phyloP scores from a whole-genome alignment of 805 yeast genomes.

The Ogataea haglerorum region DNA sequence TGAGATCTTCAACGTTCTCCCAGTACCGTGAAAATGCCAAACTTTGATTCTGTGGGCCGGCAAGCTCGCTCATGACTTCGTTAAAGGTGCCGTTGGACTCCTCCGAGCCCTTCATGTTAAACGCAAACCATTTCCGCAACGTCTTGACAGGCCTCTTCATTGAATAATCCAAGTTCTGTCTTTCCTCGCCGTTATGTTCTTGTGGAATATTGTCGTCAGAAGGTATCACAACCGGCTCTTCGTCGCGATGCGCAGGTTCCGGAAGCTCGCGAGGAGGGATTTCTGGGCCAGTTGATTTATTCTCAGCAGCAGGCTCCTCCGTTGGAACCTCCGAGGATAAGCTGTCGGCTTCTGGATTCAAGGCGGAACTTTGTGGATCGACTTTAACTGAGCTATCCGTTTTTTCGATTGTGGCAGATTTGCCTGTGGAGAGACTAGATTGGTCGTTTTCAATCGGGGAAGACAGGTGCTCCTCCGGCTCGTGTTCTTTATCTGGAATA shows the following conservation, averaged over 20 bases:
- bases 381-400: neutral
- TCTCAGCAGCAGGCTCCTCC: neutral
- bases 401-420: conserved; percentile 1
- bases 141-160: conserved; percentile 8
- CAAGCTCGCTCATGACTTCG: conserved; percentile 20
- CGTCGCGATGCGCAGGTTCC: conserved; percentile 35
- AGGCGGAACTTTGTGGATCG: neutral
- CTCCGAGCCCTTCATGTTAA: conserved; percentile 28
- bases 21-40: conserved; percentile 58
- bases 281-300: neutral
- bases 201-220: conserved; percentile 8
- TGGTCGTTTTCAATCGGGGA: neutral
- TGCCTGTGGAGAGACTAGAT: conserved; percentile 1
- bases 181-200: conserved; percentile 6
- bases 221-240: conserved; percentile 13
- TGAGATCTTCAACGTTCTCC: conserved; percentile 51
- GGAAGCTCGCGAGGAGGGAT: conserved; percentile 20
- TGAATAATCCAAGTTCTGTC: conserved; percentile 5
- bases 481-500: neutral
- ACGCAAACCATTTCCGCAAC: conserved; percentile 28
- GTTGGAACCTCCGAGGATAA: neutral
- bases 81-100: conserved; percentile 22
- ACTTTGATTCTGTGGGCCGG: conserved; percentile 45
- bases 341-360: neutral
- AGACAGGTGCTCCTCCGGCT: neutral